Evolutionary conservation across 805 yeast species (phyloP).

Genomic region (Candida michaelii): DNA sequence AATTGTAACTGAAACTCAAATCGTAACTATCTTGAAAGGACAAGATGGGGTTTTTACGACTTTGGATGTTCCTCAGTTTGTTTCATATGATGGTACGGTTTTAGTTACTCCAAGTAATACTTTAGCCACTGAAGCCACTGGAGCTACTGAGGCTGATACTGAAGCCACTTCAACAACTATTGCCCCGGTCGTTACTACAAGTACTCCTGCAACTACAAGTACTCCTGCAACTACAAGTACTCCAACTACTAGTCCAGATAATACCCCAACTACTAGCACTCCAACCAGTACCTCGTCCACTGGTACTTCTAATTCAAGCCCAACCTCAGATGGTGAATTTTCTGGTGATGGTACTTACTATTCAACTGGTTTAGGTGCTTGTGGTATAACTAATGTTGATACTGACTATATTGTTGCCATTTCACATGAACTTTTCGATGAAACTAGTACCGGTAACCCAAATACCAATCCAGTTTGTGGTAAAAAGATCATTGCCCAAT

Average conservation of each 20-base stretch:
- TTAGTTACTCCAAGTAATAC: constrained; percentile 10
- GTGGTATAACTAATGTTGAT: constrained; percentile 48
- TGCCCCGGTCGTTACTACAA: constrained; percentile 1
- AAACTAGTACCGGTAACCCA: constrained; percentile 32
- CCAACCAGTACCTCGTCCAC: constrained; percentile 12
- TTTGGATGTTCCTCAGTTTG: constrained; percentile 8
- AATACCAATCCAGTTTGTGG: constrained; percentile 55
- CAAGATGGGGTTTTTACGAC: constrained; percentile 14
- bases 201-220: background rate
- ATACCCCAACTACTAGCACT: constrained; percentile 12
- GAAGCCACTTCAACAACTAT: background rate
- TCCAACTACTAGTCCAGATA: no score
- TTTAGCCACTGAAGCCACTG: constrained; percentile 12
- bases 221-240: background rate
- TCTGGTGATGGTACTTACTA: constrained; percentile 48
- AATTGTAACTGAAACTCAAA: constrained; percentile 22
- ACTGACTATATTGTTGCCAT: constrained; percentile 56
- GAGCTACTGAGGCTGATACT: constrained; percentile 9
- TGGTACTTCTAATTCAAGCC: constrained; percentile 13
- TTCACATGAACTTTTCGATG: constrained; percentile 41
- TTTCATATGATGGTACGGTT: constrained; percentile 5
- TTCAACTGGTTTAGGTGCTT: constrained; percentile 50
- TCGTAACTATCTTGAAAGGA: constrained; percentile 20
- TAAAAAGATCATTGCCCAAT: constrained; percentile 45
- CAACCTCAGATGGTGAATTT: constrained; percentile 14